Percentiles rank a stretch among this genome's conserved stretches.
Conservation (phyloP, 257 asterid species). For the Salvia miltiorrhiza region DNA sequence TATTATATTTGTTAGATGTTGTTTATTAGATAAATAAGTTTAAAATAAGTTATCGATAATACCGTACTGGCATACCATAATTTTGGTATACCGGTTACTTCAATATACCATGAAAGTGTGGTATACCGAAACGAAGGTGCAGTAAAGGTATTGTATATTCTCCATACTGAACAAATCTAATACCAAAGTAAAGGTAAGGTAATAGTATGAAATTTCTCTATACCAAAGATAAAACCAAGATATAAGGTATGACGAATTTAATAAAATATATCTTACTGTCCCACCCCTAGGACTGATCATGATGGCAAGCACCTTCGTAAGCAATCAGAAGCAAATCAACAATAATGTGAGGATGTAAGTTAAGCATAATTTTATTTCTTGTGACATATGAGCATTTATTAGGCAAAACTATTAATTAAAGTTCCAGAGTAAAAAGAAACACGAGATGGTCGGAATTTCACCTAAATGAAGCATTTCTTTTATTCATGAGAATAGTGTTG, state of each 20-base stretch:
- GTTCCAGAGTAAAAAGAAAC: neutral
- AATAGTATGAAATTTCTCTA: no score
- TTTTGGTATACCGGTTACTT: no score
- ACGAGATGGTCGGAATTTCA: neutral
- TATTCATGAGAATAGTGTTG: neutral
- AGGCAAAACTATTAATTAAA: neutral
- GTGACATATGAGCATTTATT: neutral
- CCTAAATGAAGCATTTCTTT: neutral
- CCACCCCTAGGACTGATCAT: neutral
- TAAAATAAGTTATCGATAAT: no score
- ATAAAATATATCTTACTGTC: no score
- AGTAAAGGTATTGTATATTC: no score
- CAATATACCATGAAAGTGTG: no score
- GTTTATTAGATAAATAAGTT: no score
- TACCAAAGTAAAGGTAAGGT: no score
- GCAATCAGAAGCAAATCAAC: neutral
- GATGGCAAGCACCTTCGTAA: neutral
- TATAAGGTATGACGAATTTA: neutral
- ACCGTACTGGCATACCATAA: no score
- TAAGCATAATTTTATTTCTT: neutral
- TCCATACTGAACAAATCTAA: no score
- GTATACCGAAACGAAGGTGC: no score
- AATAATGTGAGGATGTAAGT: neutral
- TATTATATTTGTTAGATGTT: no score
- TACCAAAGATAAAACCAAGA: neutral